phyloP scores from a whole-genome alignment of 1,284 basidiomycete species.

The Puccinia brachypodii region DNA sequence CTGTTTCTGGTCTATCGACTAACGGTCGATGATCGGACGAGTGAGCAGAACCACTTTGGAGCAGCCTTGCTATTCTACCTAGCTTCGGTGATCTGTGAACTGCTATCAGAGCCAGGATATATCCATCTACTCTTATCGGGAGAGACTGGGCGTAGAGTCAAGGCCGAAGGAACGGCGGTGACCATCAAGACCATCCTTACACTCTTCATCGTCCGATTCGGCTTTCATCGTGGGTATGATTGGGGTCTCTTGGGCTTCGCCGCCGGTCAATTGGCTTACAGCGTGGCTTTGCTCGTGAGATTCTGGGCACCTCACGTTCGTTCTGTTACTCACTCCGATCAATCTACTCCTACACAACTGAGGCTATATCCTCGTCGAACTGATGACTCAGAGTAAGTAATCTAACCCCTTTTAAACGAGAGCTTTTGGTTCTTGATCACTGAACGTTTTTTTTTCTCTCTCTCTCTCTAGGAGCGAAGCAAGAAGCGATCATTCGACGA shows the following conservation, averaged over 20 bases:
- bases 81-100: slow-evolving; percentile 70
- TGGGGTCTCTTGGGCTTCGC: slow-evolving; percentile 75
- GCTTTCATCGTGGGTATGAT: slow-evolving; percentile 6
- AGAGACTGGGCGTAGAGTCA: slow-evolving; percentile 50
- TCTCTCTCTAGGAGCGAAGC: slow-evolving; percentile 15
- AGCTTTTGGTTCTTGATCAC: neutral
- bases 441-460: slow-evolving; percentile 8
- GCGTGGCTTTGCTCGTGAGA: slow-evolving; percentile 58
- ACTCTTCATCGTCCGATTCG: slow-evolving; percentile 66
- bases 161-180: slow-evolving; percentile 72
- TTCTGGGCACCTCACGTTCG: slow-evolving; percentile 52
- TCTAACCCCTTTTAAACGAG: neutral
- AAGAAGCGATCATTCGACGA: too few species aligned
- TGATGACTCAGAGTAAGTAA: neutral
- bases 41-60: slow-evolving; percentile 68
- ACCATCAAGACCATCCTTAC: slow-evolving; percentile 71
- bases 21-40: slow-evolving; percentile 61
- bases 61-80: slow-evolving; percentile 70
- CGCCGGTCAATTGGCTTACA: slow-evolving; percentile 73
- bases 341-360: neutral
- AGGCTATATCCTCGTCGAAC: neutral
- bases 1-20: slow-evolving; percentile 63
- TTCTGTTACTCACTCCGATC: too few species aligned
- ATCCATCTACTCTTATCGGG: slow-evolving; percentile 60
- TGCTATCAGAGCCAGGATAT: slow-evolving; percentile 79